Conservation (phyloP, 108 stramenopile species). For the Skeletonema grethae region DNA sequence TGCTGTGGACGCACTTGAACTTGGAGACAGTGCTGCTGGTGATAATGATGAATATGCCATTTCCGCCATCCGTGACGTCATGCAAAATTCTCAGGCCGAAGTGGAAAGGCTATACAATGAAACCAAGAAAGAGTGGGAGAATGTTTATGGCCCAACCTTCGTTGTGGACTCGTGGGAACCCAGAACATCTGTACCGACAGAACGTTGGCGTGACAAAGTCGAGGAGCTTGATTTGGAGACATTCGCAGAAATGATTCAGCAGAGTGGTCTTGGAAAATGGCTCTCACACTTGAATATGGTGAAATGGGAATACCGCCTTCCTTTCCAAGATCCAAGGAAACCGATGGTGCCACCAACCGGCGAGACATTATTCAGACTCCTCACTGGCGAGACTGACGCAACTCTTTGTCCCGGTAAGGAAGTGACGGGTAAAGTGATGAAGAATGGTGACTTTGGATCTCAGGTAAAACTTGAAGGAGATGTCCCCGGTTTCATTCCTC, state of each 20-base stretch:
- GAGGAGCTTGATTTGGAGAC: conserved; percentile 88
- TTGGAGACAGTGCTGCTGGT: conserved; percentile 51
- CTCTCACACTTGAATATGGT: conserved; percentile 86
- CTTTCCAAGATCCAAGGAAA: conserved; percentile 80
- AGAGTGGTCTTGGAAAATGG: conserved; percentile 74
- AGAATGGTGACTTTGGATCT: conserved; percentile 85
- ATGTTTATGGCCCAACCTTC: conserved; percentile 72
- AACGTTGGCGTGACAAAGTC: conserved; percentile 83
- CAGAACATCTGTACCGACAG: conserved; percentile 69
- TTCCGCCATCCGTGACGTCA: conserved; percentile 77
- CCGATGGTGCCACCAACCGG: conserved; percentile 79
- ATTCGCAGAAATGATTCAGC: conserved; percentile 80
- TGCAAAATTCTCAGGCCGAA: conserved; percentile 80
- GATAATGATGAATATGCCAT: conserved; percentile 58
- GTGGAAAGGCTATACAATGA: conserved; percentile 74
- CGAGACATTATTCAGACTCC: conserved; percentile 79
- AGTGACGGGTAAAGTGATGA: conserved; percentile 83
- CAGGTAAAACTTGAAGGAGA: conserved; percentile 90
- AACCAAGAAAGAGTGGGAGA: conserved; percentile 84
- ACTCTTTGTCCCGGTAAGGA: conserved; percentile 86
- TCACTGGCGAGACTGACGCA: conserved; percentile 89
- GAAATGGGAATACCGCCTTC: conserved; percentile 92
- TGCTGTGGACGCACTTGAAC: conserved; percentile 82
- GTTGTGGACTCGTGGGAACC: conserved; percentile 81
- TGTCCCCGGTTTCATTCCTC: conserved; percentile 83